These are phyloP conservation scores for Verticillium alfalfae DNA, from an alignment of 2,329 filamentous ascomycete species.

Conservation along the genomic window DNA sequence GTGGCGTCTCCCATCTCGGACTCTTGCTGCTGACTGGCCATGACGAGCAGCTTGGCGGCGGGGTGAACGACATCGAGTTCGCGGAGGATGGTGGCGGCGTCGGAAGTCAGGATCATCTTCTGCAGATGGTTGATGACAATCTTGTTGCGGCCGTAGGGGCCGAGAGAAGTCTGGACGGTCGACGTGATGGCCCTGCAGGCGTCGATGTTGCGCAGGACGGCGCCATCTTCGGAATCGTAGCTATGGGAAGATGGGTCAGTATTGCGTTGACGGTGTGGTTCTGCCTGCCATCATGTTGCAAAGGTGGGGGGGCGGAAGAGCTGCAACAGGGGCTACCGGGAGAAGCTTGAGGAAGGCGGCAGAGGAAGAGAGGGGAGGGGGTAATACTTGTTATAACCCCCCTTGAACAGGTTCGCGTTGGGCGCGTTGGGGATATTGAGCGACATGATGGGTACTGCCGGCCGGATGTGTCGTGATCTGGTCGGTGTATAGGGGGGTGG, in stretches of 20 bases:
- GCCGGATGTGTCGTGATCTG: slow-evolving; percentile 1
- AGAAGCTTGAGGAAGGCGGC: slow-evolving; percentile 10
- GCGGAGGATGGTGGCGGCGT: slow-evolving; percentile 93
- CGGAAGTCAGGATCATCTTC: slow-evolving; percentile 99
- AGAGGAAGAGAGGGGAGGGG: slow-evolving; percentile 13
- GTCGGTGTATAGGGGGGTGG: background rate
- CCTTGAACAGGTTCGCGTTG: slow-evolving; percentile 90
- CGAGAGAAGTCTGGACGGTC: slow-evolving; percentile 94
- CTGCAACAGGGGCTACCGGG: slow-evolving; percentile 6
- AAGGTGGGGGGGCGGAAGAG: slow-evolving; percentile 7
- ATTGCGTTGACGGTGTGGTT: background rate
- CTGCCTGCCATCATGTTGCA: background rate
- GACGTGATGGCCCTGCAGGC: slow-evolving; percentile 93
- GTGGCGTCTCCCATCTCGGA: slow-evolving; percentile 98
- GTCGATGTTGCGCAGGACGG: slow-evolving; percentile 96
- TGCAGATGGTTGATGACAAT: slow-evolving; percentile 99
- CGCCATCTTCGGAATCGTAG: slow-evolving; percentile 98
- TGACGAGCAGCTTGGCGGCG: slow-evolving; percentile 93
- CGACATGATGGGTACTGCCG: slow-evolving; percentile 60
- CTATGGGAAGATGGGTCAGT: slow-evolving; percentile 45
- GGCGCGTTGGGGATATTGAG: slow-evolving; percentile 92
- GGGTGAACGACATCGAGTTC: slow-evolving; percentile 98
- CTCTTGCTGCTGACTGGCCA: slow-evolving; percentile 99
- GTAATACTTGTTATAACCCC: slow-evolving; percentile 88
- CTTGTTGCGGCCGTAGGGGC: slow-evolving; percentile 97